A percentile compares a stretch with the other conserved stretches of the same genome.
These are phyloP conservation scores for Solanum megistacrolobum DNA, from an alignment of 257 asterid genomes.

Conservation along the genomic window DNA sequence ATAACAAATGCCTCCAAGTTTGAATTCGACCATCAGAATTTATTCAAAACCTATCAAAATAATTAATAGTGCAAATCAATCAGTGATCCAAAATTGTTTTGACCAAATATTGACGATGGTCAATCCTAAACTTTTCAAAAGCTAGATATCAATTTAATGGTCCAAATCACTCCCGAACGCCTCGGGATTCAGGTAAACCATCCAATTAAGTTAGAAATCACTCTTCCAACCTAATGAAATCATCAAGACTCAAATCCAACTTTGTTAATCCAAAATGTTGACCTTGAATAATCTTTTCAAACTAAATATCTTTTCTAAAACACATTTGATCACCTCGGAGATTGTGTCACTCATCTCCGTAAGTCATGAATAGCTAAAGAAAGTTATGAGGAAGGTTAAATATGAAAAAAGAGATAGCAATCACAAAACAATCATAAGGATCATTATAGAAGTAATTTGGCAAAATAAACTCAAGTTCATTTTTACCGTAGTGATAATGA, in stretches of 20 bases:
- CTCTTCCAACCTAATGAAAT: neutral
- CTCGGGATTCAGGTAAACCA: neutral
- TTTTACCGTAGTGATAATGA: neutral
- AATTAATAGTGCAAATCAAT: too few relatives aligned
- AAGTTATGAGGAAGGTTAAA: neutral
- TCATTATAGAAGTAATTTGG: too few relatives aligned
- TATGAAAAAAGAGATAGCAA: neutral
- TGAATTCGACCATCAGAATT: neutral
- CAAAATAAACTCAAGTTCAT: too few relatives aligned
- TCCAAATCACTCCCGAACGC: neutral
- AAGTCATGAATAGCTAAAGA: neutral
- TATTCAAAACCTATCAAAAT: neutral
- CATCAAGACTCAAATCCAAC: neutral
- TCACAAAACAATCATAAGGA: neutral
- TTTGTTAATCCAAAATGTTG: too few relatives aligned
- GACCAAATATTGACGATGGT: neutral
- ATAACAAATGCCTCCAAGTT: neutral
- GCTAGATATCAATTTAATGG: neutral
- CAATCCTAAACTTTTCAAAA: neutral
- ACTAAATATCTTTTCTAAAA: too few relatives aligned
- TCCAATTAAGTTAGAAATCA: neutral
- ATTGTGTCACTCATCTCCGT: neutral
- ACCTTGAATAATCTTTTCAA: too few relatives aligned
- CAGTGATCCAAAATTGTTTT: too few relatives aligned
- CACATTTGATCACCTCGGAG: neutral